Evolutionary conservation across 495 filamentous ascomycete genomes (phyloP).

Genomic region (Penicillium crystallinum): DNA sequence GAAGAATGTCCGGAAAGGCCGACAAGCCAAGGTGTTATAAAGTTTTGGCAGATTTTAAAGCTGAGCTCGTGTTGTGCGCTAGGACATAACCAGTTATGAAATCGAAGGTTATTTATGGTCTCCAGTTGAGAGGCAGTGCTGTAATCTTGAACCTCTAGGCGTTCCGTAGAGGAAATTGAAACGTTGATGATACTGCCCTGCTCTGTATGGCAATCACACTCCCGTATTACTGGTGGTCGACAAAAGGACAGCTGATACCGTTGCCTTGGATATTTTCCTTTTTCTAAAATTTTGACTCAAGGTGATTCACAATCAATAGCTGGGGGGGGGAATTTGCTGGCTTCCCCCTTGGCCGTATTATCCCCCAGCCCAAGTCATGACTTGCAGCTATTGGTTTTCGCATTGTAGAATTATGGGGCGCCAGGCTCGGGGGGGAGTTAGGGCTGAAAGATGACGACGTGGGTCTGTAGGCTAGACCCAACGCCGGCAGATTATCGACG

Average conservation of each 20-base stretch:
- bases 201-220: not conserved
- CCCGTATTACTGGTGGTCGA: not conserved
- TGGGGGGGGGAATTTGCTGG: not conserved
- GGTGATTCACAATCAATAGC: not conserved
- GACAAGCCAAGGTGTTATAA: conserved; percentile 1
- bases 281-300: not conserved
- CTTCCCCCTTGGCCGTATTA: not conserved
- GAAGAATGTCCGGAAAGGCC: not conserved
- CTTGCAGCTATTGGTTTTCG: not conserved
- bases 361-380: not conserved
- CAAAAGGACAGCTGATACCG: not conserved
- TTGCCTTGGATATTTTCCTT: not conserved
- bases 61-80: not conserved
- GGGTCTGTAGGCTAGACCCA: not conserved
- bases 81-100: not conserved
- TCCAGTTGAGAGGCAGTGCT: conserved; percentile 20
- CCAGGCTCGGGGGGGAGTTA: not conserved
- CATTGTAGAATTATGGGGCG: not conserved
- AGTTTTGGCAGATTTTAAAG: not conserved
- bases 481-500: not conserved
- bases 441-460: conserved; percentile 5
- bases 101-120: not conserved
- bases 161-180: conserved; percentile 14
- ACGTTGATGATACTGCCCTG: conserved; percentile 11
- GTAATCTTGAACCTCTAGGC: conserved; percentile 9